A percentile compares a stretch with the other conserved stretches of the same genome.
phyloP scores from a whole-genome alignment of 2,329 filamentous ascomycete species.

The Cryphonectria carpinicola region DNA sequence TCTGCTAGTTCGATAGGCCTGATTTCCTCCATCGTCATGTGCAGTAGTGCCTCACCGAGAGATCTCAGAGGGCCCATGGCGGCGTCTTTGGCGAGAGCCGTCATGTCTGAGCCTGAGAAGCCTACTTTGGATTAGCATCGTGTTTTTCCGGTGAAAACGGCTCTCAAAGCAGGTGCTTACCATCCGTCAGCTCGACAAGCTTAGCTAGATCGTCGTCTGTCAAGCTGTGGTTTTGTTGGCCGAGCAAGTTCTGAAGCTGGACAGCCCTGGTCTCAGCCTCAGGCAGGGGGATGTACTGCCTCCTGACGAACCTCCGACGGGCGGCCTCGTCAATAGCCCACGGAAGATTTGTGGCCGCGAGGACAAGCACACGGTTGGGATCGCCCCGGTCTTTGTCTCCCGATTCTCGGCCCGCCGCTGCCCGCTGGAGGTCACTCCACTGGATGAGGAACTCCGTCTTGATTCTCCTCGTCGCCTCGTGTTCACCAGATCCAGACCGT shows the following conservation, averaged over 20 bases:
- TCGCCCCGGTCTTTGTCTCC: slow-evolving; percentile 74
- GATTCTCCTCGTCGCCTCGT: slow-evolving; percentile 90
- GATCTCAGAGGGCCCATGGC: slow-evolving; percentile 95
- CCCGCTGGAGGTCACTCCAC: slow-evolving; percentile 92
- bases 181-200: slow-evolving; percentile 82
- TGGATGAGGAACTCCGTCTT: slow-evolving; percentile 98
- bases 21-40: slow-evolving; percentile 94
- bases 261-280: slow-evolving; percentile 79
- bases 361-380: slow-evolving; percentile 84
- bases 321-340: slow-evolving; percentile 99
- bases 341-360: slow-evolving; percentile 93
- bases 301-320: slow-evolving; percentile 82
- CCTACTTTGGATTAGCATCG: slow-evolving; percentile 53
- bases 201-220: slow-evolving; percentile 70
- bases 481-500: slow-evolving; percentile 80
- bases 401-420: slow-evolving; percentile 82
- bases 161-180: slow-evolving; percentile 52
- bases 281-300: slow-evolving; percentile 94
- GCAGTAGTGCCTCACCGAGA: slow-evolving; percentile 83
- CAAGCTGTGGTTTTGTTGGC: slow-evolving; percentile 85
- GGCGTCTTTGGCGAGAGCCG: slow-evolving; percentile 93
- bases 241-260: slow-evolving; percentile 78
- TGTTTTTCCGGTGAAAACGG: background rate
- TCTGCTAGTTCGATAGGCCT: slow-evolving; percentile 81
- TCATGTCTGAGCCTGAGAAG: slow-evolving; percentile 98